Evolutionary conservation across 208 protist species (phyloP).

Genomic region (Acanthamoeba sp.): DNA sequence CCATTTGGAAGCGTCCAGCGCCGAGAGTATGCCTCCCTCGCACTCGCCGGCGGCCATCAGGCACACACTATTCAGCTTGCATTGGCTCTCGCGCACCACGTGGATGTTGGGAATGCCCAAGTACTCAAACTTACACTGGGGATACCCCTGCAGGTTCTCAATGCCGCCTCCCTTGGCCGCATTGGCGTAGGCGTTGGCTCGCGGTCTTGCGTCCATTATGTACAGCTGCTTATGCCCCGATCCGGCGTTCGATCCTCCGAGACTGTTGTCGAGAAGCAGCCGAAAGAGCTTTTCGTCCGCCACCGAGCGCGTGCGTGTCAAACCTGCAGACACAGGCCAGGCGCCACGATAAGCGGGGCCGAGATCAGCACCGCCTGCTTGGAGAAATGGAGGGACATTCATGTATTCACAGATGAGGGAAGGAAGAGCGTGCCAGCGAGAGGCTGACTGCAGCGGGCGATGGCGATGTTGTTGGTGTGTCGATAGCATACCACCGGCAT

Average conservation of each 20-base stretch:
- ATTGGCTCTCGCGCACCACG: background rate
- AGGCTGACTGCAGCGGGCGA: conserved; percentile 21
- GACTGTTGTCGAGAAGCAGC: conserved; percentile 50
- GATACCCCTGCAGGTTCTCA: conserved; percentile 29
- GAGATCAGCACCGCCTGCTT: background rate
- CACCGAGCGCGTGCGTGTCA: conserved; percentile 54
- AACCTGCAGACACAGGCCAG: conserved; percentile 72
- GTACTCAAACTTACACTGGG: conserved; percentile 4
- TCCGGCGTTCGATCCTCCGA: background rate
- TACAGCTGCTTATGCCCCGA: background rate
- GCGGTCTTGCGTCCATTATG: conserved; percentile 55
- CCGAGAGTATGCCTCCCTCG: background rate
- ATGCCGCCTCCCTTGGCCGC: conserved; percentile 34
- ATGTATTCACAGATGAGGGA: background rate
- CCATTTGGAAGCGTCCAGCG: conserved; percentile 24
- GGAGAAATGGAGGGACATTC: no score
- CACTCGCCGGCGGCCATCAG: background rate
- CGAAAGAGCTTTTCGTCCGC: conserved; percentile 78
- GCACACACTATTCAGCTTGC: background rate
- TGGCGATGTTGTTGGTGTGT: conserved; percentile 55
- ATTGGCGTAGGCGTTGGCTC: conserved; percentile 52
- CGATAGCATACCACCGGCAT: conserved; percentile 73
- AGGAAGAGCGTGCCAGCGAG: background rate
- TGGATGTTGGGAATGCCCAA: conserved; percentile 70
- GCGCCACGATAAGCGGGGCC: background rate